Evolutionary conservation across 23 red algal genomes (phyloP).

Genomic region (Gracilariopsis chorda): DNA sequence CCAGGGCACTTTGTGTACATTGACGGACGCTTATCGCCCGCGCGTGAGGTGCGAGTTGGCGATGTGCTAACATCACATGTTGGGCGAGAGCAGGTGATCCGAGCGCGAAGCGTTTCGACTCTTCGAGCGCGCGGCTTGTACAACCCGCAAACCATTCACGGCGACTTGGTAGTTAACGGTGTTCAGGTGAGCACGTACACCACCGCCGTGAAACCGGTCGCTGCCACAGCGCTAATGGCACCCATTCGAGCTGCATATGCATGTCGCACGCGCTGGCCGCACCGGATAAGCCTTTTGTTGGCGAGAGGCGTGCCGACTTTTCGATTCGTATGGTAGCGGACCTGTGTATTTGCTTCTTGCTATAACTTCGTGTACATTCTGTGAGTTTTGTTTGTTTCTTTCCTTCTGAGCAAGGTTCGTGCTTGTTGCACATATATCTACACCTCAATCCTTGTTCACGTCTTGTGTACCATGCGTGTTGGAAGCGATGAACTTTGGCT

Average conservation of each 20-base stretch:
- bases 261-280: background rate
- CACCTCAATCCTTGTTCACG: no score
- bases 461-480: no score
- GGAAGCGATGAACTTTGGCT: no score
- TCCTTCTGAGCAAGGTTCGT: no score
- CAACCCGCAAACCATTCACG: slow-evolving; percentile 1
- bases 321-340: background rate
- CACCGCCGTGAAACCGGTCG: background rate
- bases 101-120: background rate
- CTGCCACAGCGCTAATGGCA: background rate
- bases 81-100: background rate
- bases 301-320: background rate
- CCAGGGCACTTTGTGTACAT: slow-evolving; percentile 49
- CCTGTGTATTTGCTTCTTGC: no score
- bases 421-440: no score
- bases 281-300: background rate
- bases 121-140: background rate
- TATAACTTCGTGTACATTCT: no score
- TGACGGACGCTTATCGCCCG: background rate
- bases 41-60: slow-evolving; percentile 20
- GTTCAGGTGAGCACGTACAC: slow-evolving; percentile 2
- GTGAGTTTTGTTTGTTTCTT: no score
- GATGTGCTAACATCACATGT: background rate
- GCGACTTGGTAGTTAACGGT: background rate
- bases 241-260: background rate